Base-by-base conservation (phyloP, 768 basidiomycete species). In the Xerocomus potaroensis region DNA sequence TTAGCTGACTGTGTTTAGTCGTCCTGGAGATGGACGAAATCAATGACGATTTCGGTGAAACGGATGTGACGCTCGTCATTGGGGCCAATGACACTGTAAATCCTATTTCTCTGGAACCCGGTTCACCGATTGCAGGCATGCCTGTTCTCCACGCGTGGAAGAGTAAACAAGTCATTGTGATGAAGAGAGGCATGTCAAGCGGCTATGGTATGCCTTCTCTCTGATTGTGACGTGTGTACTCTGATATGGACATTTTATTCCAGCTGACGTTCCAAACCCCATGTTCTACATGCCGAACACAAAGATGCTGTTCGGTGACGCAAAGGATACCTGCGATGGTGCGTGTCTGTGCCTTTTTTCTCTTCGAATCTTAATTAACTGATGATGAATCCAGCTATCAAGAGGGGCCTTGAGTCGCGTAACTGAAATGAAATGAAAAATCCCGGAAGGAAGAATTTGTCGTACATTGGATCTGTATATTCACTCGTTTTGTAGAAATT, bases 11-110 rank as follows among this genome's bases (percentile, higher is more conserved):
- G 8, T 16, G 23, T 27, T 22, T 55, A 91, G 90, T 92, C 54
- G 89, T 92, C 32, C 72, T 87, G 48, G 91, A 93, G 69, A 91
- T 93, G 91, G 91, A 93, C 50, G 91, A 93, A 67, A 92, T 93
- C 70, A 92, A 93, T 61, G 88, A 92, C 32, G 91, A 93, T 62
- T 93, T 93, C 65, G 72, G 74, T 43, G 87, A 89, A 29, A 93
- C 91, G 0, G 91, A 93, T 60, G 78, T 93, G n/a, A 87, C 85
- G 7, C 78, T 93, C 16, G 91, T 92, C 53, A 92, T 92, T 52
- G 91, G 91, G 19, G 91, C 91, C 16, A 93, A 93, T 57, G 91
- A 93, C 60, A 93, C 91, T 2, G 91, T 93, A 42, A 93, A 93
- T 60, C 90, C 91, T 12, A 91, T 92, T 53, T 87, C 89, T 9